Evolutionary conservation across 148 eudicot genomes (phyloP), one percentile per base, ranked within the genome.

Genomic region (Chenopodium berlandieri): DNA sequence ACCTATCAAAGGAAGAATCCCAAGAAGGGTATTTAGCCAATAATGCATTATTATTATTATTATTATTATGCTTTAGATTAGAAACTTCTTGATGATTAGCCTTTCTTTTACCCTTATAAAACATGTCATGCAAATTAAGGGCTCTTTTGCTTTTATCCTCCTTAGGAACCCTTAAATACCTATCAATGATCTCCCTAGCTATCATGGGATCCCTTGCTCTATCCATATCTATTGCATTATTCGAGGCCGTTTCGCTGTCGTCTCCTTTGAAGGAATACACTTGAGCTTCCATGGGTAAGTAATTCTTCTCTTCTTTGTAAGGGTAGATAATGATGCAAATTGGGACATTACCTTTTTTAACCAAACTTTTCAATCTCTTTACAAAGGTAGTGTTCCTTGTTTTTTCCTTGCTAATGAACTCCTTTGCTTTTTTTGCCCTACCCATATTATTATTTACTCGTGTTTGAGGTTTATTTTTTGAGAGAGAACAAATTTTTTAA

Each of bases 241-340:
- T 25, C 20, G 64, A 47, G 20, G 70, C n/a, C 4, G 46, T 4
- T 4, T 56, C 75, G 32, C 0, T 34, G 6, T 27, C 16, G 11
- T 58, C 23, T 19, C 75, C 73, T 6, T 67, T 65, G 11, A 79
- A 83, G 46, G 82, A 7, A 83, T 67, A 67, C 9, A 83, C 82
- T 68, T 83, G 76, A 56, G 78, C 82, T 37, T 83, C 60, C 7
- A 44, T 65, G 62, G 79, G 13, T 27, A 5, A 69, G 9, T 37
- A 37, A 5, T 37, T 37, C 44, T 78, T 73, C 48, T 78, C 84
- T 67, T 81, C 32, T 14, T 73, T 67, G n/a, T 69, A 79, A 79
- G 82, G 82, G 83, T 79, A 82, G 22, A 83, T 73, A 25, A 86
- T 83, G 1, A 86, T 56, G 76, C 88, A 83, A 75, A 83, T 50